Evolutionary conservation across 495 filamentous ascomycete genomes (phyloP).

Genomic region (Aspergillus coremiiformis): DNA sequence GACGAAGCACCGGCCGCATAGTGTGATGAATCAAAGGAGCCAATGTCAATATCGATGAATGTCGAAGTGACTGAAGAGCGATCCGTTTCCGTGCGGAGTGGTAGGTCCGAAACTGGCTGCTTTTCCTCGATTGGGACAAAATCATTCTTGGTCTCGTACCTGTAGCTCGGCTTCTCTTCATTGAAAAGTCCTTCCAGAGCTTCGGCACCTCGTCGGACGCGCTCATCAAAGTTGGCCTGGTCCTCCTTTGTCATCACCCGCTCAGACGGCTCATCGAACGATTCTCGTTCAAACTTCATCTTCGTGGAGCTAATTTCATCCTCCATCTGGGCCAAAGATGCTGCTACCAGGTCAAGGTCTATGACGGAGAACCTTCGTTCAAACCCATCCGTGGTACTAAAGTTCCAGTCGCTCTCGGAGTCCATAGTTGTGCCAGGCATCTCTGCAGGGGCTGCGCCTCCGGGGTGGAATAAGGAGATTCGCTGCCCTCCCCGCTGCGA

Average conservation of each 20-base stretch:
- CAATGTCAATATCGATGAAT: constrained; percentile 43
- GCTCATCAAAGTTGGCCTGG: constrained; percentile 41
- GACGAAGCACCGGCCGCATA: constrained; percentile 40
- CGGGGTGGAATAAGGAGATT: constrained; percentile 69
- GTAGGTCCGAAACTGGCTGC: constrained; percentile 37
- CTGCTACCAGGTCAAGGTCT: constrained; percentile 40
- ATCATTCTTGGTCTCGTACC: constrained; percentile 42
- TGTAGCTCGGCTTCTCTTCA: constrained; percentile 40
- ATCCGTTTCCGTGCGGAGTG: constrained; percentile 42
- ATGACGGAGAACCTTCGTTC: constrained; percentile 51
- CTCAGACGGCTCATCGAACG: constrained; percentile 19
- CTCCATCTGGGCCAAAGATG: constrained; percentile 34
- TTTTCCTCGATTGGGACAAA: constrained; percentile 35
- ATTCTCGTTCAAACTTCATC: constrained; percentile 15
- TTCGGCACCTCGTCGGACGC: constrained; percentile 41
- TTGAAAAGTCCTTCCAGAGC: constrained; percentile 45
- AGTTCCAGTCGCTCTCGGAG: constrained; percentile 75
- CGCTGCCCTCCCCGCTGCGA: constrained; percentile 76
- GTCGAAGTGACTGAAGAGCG: constrained; percentile 43
- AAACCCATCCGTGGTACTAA: constrained; percentile 80
- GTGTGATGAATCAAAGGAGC: constrained; percentile 41
- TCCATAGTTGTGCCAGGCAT: constrained; percentile 38
- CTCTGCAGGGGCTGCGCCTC: constrained; percentile 62
- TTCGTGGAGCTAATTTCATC: constrained; percentile 25
- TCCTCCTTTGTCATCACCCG: constrained; percentile 31